phyloP scores from a whole-genome alignment of 805 yeast genomes.

The Sugiyamaella floridensis region DNA sequence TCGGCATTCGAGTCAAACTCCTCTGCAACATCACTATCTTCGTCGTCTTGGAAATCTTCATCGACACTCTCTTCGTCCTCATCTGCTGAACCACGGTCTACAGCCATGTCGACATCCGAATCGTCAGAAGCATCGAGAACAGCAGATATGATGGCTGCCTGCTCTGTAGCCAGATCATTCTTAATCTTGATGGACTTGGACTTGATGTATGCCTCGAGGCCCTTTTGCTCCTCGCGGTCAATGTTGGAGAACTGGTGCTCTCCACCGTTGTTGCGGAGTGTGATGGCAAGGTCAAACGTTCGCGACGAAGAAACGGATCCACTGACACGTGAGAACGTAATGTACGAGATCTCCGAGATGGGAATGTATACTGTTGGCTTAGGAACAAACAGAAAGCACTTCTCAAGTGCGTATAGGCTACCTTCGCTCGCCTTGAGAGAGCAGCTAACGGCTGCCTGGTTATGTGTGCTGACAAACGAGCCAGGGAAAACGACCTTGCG shows the following conservation, averaged over 20 bases:
- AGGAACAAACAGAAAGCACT: conserved; percentile 82
- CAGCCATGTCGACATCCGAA: conserved; percentile 39
- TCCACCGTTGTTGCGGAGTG: conserved; percentile 55
- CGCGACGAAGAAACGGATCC: conserved; percentile 67
- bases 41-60: conserved; percentile 68
- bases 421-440: conserved; percentile 95
- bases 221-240: conserved; percentile 79
- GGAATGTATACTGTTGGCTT: conserved; percentile 93
- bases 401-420: conserved; percentile 84
- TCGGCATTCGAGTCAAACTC: conserved; percentile 70
- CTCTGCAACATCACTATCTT: conserved; percentile 67
- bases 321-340: conserved; percentile 86
- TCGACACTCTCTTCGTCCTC: conserved; percentile 65
- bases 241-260: conserved; percentile 84
- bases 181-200: conserved; percentile 73
- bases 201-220: conserved; percentile 66
- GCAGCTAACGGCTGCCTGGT: conserved; percentile 82
- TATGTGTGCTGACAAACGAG: conserved; percentile 63
- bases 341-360: conserved; percentile 65
- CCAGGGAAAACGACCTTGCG: conserved; percentile 83
- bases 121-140: conserved; percentile 63
- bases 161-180: conserved; percentile 86
- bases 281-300: conserved; percentile 86
- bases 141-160: conserved; percentile 60
- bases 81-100: conserved; percentile 66